Percentiles rank a stretch among this genome's conserved stretches.
phyloP scores from a whole-genome alignment of 192 early-diverging fungal species.

The Dissophora globulifera region DNA sequence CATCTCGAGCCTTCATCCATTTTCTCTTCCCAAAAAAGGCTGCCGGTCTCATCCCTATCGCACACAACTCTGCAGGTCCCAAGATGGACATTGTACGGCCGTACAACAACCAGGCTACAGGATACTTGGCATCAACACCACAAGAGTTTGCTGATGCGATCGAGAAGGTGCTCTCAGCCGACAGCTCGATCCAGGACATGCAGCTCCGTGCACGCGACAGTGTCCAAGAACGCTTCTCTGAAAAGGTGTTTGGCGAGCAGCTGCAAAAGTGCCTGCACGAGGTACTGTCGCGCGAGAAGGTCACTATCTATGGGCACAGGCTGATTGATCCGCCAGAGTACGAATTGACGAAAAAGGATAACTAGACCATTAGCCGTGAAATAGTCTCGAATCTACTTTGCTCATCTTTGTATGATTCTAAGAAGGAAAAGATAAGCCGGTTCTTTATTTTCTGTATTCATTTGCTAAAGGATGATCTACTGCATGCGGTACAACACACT shows the following conservation, averaged over 20 bases:
- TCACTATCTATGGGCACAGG: conserved; percentile 36
- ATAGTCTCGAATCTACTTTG: too few relatives aligned
- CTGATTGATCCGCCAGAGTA: conserved; percentile 31
- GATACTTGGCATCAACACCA: conserved; percentile 69
- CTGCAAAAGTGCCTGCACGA: conserved; percentile 32
- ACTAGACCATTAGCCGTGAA: too few relatives aligned
- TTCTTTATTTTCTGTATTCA: too few relatives aligned
- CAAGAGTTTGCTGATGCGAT: conserved; percentile 77
- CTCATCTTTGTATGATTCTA: too few relatives aligned
- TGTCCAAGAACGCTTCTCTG: conserved; percentile 79
- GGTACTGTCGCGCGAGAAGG: conserved; percentile 17
- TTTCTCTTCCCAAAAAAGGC: conserved; percentile 64
- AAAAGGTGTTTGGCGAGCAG: conserved; percentile 54
- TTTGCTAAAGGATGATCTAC: too few relatives aligned
- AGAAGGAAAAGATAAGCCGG: too few relatives aligned
- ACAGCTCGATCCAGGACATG: conserved; percentile 60
- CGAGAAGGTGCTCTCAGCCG: conserved; percentile 54
- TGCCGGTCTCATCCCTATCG: conserved; percentile 82
- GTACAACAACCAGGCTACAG: conserved; percentile 59
- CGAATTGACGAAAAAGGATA: too few relatives aligned
- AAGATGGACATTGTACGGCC: conserved; percentile 83
- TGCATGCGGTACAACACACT: too few relatives aligned
- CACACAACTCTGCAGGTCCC: conserved; percentile 88
- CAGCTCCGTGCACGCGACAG: conserved; percentile 68
- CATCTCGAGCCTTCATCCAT: too few relatives aligned